Conservation (phyloP, 2,329 filamentous ascomycete genomes). For the Hypoxylon sp. region DNA sequence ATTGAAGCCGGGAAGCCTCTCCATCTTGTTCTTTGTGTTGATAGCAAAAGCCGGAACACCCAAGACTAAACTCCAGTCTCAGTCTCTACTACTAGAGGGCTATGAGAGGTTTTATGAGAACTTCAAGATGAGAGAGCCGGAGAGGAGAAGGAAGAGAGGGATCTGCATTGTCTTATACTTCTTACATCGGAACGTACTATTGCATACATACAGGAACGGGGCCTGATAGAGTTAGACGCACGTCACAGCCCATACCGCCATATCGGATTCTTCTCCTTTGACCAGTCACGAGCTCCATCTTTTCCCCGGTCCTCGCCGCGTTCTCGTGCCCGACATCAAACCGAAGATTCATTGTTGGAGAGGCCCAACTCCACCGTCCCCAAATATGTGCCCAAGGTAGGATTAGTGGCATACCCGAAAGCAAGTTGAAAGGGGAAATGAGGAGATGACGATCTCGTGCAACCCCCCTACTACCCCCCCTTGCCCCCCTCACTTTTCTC, state of each 20-base stretch:
- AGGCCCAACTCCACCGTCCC: conserved; percentile 21
- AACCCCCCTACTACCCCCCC: no score
- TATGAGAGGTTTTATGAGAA: conserved; percentile 26
- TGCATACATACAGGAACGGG: not conserved
- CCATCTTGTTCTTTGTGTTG: conserved; percentile 41
- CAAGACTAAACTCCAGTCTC: conserved; percentile 10
- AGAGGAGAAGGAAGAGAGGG: conserved; percentile 18
- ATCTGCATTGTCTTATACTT: conserved; percentile 38
- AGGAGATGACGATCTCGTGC: conserved; percentile 6
- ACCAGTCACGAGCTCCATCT: conserved; percentile 16
- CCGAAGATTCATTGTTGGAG: conserved; percentile 20
- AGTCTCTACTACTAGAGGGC: not conserved
- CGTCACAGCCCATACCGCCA: conserved; percentile 15
- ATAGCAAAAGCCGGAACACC: not conserved
- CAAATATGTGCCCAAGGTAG: conserved; percentile 30
- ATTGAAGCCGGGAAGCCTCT: conserved; percentile 50
- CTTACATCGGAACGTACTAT: conserved; percentile 1
- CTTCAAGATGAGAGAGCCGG: not conserved
- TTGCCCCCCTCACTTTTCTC: not conserved
- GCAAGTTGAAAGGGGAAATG: conserved; percentile 6
- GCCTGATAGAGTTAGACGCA: conserved; percentile 19
- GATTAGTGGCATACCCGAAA: conserved; percentile 30
- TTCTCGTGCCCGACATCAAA: conserved; percentile 37
- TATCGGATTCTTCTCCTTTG: conserved; percentile 11
- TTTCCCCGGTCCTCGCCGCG: conserved; percentile 28